Base-by-base conservation (phyloP, 169 alveolate genomes). In the Plasmodium falciparum region DNA sequence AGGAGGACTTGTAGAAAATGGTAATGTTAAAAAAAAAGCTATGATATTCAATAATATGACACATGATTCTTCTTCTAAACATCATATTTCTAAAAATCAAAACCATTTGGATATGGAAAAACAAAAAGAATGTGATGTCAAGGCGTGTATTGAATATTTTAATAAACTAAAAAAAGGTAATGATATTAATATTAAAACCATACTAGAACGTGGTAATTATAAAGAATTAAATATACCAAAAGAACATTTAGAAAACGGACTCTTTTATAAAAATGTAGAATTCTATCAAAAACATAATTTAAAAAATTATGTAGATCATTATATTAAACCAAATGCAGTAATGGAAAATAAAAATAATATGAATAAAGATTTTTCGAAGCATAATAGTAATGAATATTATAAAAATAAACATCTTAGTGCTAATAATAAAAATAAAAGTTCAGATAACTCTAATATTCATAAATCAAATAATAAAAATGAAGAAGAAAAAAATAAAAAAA, bases 21-120 rank as follows among this genome's bases (percentile, higher is more conserved):
- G 80, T 20, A 78, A 78, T 65, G 89, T 78, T 8, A 78, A 78
- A 66, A 78, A 76, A 17, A 78, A 78, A 66, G 67, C 89, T 39
- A 11, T 49, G 6, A 29, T 78, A 71, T 78, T 50, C 54, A 65
- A 43, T 52, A 78, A 78, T 56, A 66, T 66, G 2, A 24, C 11
- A 43, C 15, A 56, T 56, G 78, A 78, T 78, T 13, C 78, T 2
- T 59, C 29, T 47, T 1, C 13, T 3, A 65, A 50, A 8, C 17
- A 56, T 39, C 39, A 74, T n/a, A 15, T 65, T 9, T 3, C 17
- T 5, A 78, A 78, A 50, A 65, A 50, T 26, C 39, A 65, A 22
- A 66, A 61, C 58, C 11, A 1, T 8, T 43, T 66, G 2, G 78
- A 50, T 50, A 29, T 66, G 49, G 69, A 65, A 1, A 52, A 2